These are phyloP conservation scores for Aspergillus fructus DNA, from an alignment of 2,329 filamentous ascomycete genomes.

Conservation along the genomic window DNA sequence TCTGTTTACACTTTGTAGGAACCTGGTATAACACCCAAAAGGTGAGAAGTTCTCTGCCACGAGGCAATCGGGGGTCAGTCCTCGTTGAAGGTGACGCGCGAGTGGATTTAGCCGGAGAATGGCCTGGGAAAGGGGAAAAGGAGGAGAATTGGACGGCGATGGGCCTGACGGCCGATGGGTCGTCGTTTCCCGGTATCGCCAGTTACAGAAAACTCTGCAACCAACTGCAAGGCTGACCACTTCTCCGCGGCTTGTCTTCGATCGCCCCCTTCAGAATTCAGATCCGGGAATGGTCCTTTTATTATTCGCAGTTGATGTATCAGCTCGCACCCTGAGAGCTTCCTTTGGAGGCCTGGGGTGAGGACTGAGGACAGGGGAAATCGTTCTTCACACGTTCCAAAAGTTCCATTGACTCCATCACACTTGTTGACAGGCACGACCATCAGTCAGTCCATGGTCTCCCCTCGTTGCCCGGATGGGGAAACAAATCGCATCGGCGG, in stretches of 20 bases:
- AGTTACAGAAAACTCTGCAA: slow-evolving; percentile 7
- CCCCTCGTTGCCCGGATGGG: slow-evolving; percentile 21
- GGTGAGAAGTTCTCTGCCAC: background rate
- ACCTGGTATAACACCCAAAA: background rate
- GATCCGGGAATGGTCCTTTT: background rate
- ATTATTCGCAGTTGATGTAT: slow-evolving; percentile 3
- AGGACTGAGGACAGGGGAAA: background rate
- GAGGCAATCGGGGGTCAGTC: background rate
- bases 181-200: slow-evolving; percentile 6
- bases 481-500: slow-evolving; percentile 13
- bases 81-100: background rate
- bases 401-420: background rate
- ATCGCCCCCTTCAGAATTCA: background rate
- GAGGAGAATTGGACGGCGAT: background rate
- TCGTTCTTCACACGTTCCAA: slow-evolving; percentile 14
- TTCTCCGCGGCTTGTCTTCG: slow-evolving; percentile 11
- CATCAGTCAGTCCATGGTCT: slow-evolving; percentile 1
- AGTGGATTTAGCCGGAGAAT: background rate
- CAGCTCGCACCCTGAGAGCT: background rate
- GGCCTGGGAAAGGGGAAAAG: slow-evolving; percentile 1
- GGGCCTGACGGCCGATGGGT: background rate
- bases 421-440: background rate
- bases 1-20: background rate
- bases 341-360: background rate
- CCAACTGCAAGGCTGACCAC: background rate